phyloP scores from a whole-genome alignment of 257 asterid genomes.

The Phtheirospermum japonicum region DNA sequence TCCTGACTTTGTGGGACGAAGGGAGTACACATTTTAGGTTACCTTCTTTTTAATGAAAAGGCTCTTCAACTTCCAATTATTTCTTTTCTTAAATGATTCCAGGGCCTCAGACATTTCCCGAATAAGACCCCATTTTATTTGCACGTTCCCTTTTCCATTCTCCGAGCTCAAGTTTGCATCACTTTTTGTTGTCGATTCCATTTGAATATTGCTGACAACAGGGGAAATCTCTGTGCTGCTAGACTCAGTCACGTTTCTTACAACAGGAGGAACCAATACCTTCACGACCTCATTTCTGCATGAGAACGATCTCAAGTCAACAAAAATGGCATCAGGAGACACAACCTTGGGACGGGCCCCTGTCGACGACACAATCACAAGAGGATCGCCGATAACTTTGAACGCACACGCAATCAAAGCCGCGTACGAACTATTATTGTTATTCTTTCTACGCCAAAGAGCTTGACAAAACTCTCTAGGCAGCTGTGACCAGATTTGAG shows the following conservation, averaged over 20 bases:
- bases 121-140: conserved; percentile 34
- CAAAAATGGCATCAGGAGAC: conserved; percentile 37
- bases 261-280: conserved; percentile 32
- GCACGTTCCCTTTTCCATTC: conserved; percentile 14
- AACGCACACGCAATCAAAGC: conserved; percentile 43
- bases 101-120: conserved; percentile 22
- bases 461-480: conserved; percentile 38
- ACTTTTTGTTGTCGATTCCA: no score
- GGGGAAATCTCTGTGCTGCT: no score
- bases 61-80: conserved; percentile 1
- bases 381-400: conserved; percentile 44
- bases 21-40: conserved; percentile 6
- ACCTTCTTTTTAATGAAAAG: conserved; percentile 35
- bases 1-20: no score
- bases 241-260: not conserved
- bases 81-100: not conserved
- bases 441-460: conserved; percentile 15
- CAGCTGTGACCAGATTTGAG: conserved; percentile 26
- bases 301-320: conserved; percentile 32
- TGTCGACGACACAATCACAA: conserved; percentile 35
- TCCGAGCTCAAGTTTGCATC: not conserved
- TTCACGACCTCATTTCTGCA: conserved; percentile 32
- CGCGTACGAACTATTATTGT: not conserved
- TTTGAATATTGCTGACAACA: no score
- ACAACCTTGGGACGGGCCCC: not conserved